Base-by-base conservation (phyloP, 108 stramenopile species). In the Schizochytrium sp. region DNA sequence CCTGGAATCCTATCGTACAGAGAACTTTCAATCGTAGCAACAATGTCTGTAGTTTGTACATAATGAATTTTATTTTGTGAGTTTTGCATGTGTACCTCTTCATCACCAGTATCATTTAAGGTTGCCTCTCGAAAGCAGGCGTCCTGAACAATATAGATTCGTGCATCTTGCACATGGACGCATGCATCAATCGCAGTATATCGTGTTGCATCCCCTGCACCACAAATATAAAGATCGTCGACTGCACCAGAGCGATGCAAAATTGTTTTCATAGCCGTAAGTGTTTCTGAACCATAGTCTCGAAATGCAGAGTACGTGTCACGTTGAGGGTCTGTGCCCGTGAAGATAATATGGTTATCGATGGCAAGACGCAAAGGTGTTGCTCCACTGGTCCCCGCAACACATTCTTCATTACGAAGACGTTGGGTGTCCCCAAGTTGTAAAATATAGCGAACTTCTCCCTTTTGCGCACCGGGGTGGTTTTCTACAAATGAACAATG, bases 361-460 rank as follows among this genome's bases (percentile, higher is more conserved):
- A 60, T 17, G 15, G 7, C 72, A 1, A 89, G 60, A 53, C 40
- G 15, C 45, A 73, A 57, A 4, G 88, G 88, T 0, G 87, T 19
- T 10, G n/a, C 87, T 0, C 89, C 89, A 3, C 3, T 3, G 46
- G 76, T 49, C 12, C 89, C 89, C 42, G 87, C 88, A 40, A 89
- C 89, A 53, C 89, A 89, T n/a, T 89, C 72, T 28, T 89, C 87
- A 7, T 87, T 87, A 46, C 89, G 72, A 50, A 89, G 87, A 53
- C 89, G 56, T 28, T 89, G 89, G 61, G 76, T 55, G 53, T 89
- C 89, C 40, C 89, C 89, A 1, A 87, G 44, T 8, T 46, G 13
- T 8, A 69, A 57, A 5, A 89, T 5, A 56, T 55, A 89, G 45
- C 15, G 42, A 4, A 56, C n/a, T 15, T 61, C 46, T 44, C 87